phyloP scores from a whole-genome alignment of 2,329 filamentous ascomycete genomes.

The Coniochaeta pulveracea region DNA sequence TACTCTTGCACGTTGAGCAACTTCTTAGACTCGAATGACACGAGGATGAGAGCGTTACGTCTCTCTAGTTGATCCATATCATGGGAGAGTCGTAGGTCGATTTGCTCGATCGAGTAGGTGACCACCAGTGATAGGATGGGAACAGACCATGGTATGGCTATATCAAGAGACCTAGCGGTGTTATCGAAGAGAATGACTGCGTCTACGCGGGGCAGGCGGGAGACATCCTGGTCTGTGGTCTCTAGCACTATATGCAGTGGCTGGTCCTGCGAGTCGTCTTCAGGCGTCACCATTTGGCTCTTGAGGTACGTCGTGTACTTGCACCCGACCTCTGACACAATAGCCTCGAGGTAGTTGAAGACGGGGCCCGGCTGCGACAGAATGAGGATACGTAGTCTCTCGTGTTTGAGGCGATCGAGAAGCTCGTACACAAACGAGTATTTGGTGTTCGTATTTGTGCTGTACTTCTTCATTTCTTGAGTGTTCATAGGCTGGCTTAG shows the following conservation, averaged over 20 bases:
- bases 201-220: constrained; percentile 29
- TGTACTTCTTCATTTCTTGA: constrained; percentile 36
- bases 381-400: constrained; percentile 38
- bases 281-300: no score
- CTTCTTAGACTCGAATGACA: constrained; percentile 23
- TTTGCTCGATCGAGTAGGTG: constrained; percentile 43
- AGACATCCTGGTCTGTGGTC: constrained; percentile 24
- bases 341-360: constrained; percentile 37
- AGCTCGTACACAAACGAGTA: constrained; percentile 48
- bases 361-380: constrained; percentile 37
- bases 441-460: constrained; percentile 46
- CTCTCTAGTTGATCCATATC: constrained; percentile 30
- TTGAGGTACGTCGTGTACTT: constrained; percentile 15
- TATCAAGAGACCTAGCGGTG: constrained; percentile 27
- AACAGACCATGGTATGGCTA: constrained; percentile 18
- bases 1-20: constrained; percentile 22
- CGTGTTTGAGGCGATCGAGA: constrained; percentile 28
- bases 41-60: constrained; percentile 26
- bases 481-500: constrained; percentile 26
- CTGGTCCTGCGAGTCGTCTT: constrained; percentile 8
- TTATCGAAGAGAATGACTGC: constrained; percentile 44
- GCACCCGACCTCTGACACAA: constrained; percentile 29
- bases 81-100: constrained; percentile 32
- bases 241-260: constrained; percentile 29
- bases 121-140: constrained; percentile 37